These are phyloP conservation scores for Cryptococcus sp. DNA, from an alignment of 1,284 basidiomycete genomes.

Conservation along the genomic window DNA sequence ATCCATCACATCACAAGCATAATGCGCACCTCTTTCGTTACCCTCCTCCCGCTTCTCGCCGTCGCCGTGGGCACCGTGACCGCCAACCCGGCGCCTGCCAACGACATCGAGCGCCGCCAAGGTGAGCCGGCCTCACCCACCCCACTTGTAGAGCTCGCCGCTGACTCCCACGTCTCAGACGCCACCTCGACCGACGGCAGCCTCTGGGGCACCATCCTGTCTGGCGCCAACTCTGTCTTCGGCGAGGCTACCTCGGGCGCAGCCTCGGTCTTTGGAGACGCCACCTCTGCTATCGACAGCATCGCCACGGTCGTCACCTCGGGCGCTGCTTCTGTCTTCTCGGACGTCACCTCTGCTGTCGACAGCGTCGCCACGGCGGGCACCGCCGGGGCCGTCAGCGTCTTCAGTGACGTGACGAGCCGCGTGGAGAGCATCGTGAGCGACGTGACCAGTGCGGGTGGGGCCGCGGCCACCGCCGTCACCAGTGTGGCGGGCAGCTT, in stretches of 20 bases:
- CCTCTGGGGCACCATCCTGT: constrained; percentile 2
- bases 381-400: neutral
- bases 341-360: constrained; percentile 11
- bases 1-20: no score
- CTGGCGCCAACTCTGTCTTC: constrained; percentile 6
- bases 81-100: neutral
- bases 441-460: neutral
- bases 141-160: no score
- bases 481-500: no score
- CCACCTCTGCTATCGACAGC: constrained; percentile 10
- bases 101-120: neutral
- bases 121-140: neutral
- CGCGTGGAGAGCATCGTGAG: neutral
- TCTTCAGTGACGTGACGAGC: neutral
- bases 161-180: neutral
- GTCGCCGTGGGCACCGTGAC: neutral
- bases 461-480: neutral
- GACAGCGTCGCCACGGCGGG: constrained; percentile 3
- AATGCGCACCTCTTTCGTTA: neutral
- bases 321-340: constrained; percentile 5
- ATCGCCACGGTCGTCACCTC: constrained; percentile 5
- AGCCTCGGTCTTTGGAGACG: constrained; percentile 6
- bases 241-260: constrained; percentile 6
- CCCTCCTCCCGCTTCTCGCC: neutral
- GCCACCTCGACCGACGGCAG: constrained; percentile 1